Evolutionary conservation across 2,329 filamentous ascomycete genomes (phyloP), one percentile per base, ranked within the genome.

Genomic region (Aspergillus novoparasiticus): DNA sequence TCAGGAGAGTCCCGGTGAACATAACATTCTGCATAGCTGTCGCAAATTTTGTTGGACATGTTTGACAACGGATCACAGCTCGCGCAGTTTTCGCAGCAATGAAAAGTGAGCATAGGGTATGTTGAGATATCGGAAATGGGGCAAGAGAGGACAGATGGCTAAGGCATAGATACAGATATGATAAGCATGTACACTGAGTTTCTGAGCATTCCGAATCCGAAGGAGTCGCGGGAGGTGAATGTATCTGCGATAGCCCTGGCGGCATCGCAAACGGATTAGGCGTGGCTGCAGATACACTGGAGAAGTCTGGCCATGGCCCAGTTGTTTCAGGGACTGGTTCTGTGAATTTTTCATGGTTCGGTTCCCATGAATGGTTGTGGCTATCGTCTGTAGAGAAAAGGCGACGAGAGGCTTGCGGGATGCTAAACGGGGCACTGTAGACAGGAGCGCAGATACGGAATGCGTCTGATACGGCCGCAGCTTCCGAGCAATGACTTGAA

Each of bases 21-120:
- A 81, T 82, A 51, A 82, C 75, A 58, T 83, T 83, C 63, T 82
- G 80, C 28, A 80, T 68, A 8, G 76, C 75, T 1, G 79, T 78
- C 39, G 78, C 74, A 61, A 81, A 81, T 39, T 70, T 73, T 43
- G 75, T 73, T 1, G 80, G 80, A 62, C 81, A 83, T 21, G 74
- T 66, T 50, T 72, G 67, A 64, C 81, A 83, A 64, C 78, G 78
- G 30, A 82, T 76, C 16, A 81, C 79, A 23, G 73, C 67, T 34
- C 73, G 73, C 16, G 79, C 79, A 11, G 79, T 82, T 60, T 74
- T 73, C 30, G 80, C 74, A 19, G 78, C 78, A n/a, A 76, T 78
- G 55, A 77, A 78, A 21, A 83, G 68, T 1, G 80, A 80, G 57
- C 76, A 78, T 56, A 82, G 62, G 9, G 80, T 82, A 64, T 80